These are phyloP conservation scores for Suillus plorans DNA, from an alignment of 768 basidiomycete species.

Conservation along the genomic window DNA sequence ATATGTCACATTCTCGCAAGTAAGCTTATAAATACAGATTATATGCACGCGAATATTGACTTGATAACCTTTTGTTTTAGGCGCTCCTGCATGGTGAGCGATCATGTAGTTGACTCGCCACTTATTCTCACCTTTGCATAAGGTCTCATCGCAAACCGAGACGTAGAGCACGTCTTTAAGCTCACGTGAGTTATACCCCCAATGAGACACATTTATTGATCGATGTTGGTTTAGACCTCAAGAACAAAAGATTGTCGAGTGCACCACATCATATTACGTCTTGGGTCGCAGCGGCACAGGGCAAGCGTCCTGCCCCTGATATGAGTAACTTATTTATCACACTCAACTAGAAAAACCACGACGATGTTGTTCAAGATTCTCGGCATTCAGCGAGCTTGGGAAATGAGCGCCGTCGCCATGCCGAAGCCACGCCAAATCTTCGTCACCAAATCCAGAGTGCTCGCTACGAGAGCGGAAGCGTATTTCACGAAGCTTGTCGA, in stretches of 20 bases:
- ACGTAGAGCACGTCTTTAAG: slow-evolving; percentile 26
- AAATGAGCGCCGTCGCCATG: slow-evolving; percentile 31
- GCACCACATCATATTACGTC: slow-evolving; percentile 61
- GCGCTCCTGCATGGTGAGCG: slow-evolving; percentile 22
- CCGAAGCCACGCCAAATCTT: slow-evolving; percentile 66
- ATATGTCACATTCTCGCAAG: slow-evolving; percentile 31
- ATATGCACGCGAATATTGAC: neutral
- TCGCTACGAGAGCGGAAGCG: slow-evolving; percentile 67
- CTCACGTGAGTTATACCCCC: slow-evolving; percentile 15
- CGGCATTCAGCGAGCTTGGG: slow-evolving; percentile 58
- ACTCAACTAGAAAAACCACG: slow-evolving; percentile 59
- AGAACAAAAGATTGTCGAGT: slow-evolving; percentile 59
- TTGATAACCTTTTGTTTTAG: slow-evolving; percentile 7
- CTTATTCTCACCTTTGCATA: neutral
- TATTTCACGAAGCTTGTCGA: slow-evolving; percentile 54
- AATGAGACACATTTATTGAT: neutral
- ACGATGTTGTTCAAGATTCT: slow-evolving; percentile 79
- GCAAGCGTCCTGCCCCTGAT: slow-evolving; percentile 32
- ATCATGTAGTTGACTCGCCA: neutral
- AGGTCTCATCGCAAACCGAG: slow-evolving; percentile 26
- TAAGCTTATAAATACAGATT: neutral
- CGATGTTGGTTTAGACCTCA: slow-evolving; percentile 28
- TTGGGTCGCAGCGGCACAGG: slow-evolving; percentile 74
- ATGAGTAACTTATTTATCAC: neutral
- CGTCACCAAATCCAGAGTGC: slow-evolving; percentile 64